Base-by-base conservation (phyloP, 2,329 filamentous ascomycete species). In the Fusarium nurragi region DNA sequence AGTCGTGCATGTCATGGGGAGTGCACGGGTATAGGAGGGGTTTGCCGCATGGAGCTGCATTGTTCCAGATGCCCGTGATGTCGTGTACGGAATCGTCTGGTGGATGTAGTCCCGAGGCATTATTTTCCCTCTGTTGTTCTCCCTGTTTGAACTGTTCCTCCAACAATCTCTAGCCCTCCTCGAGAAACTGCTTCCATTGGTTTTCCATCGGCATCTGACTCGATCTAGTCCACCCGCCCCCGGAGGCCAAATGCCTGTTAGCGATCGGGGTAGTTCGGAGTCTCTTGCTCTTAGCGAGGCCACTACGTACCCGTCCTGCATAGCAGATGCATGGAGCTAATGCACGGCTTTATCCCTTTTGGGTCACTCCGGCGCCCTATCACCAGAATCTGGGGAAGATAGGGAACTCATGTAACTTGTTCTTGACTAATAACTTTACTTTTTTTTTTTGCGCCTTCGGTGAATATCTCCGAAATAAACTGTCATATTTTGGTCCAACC, bases 381-480 rank as follows among this genome's bases (percentile, higher is more conserved):
- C 46, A 52, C 50, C 34, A 67, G 64, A 67, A 67, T 67, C 64
- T 65, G 64, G 64, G 64, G 64, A 55, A 64, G 13, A 22, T 18
- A 38, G 44, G 28, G 32, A 47, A 28, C 8, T 60, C 46, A 44
- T 26, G 39, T 45, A 50, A 47, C 45, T 25, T 21, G 19, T 13
- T 10, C 28, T 46, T 65, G 55, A 65, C 49, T 65, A 61, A 51
- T 34, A 23, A 25, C 43, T 23, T 50, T 43, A n/a, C 21, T 43
- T 43, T n/a, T 18, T 30, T 19, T 25, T 30, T 39, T 60, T 44
- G 60, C 46, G 48, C 63, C 63, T 52, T 67, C 59, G 64, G 64
- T 19, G 22, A 25, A 46, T 51, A n/a, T 22, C 49, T 64, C 64
- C 64, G 64, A 66, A 61, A 23, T 34, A 41, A 53, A 38, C 28